phyloP scores from a whole-genome alignment of 116 monocot species.

The Thalassia testudinum region DNA sequence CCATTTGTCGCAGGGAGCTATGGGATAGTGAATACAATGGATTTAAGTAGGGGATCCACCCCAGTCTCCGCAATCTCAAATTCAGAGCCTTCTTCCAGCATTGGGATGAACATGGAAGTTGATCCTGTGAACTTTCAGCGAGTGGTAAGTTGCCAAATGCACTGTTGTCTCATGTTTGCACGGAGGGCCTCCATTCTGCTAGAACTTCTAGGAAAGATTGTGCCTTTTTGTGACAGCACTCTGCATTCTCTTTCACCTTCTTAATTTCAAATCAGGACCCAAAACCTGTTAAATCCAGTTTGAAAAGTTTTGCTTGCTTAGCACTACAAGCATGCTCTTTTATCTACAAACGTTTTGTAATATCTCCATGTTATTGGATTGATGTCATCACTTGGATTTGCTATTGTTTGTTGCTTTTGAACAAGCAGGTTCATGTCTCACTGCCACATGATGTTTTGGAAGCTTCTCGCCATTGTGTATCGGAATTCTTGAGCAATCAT shows the following conservation, averaged over 20 bases:
- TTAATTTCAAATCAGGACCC: no score
- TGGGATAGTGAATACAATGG: constrained; percentile 43
- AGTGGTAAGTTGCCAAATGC: constrained; percentile 40
- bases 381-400: no score
- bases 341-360: no score
- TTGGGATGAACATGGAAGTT: constrained; percentile 51
- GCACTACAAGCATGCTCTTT: no score
- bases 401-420: neutral
- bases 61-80: constrained; percentile 17
- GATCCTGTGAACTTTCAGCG: constrained; percentile 35
- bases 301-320: no score
- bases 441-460: constrained; percentile 28
- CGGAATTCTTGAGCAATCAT: constrained; percentile 37
- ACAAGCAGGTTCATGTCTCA: constrained; percentile 36
- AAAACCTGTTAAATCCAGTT: no score
- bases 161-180: no score
- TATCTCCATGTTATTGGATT: no score
- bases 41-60: constrained; percentile 29
- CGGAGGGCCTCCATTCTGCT: no score
- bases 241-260: no score
- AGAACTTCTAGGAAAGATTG: no score
- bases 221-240: no score
- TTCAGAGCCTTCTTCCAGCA: constrained; percentile 14
- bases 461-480: constrained; percentile 45
- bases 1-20: constrained; percentile 7